Evolutionary conservation across 257 asterid genomes (phyloP).

Genomic region (Solanum pinnatisectum): DNA sequence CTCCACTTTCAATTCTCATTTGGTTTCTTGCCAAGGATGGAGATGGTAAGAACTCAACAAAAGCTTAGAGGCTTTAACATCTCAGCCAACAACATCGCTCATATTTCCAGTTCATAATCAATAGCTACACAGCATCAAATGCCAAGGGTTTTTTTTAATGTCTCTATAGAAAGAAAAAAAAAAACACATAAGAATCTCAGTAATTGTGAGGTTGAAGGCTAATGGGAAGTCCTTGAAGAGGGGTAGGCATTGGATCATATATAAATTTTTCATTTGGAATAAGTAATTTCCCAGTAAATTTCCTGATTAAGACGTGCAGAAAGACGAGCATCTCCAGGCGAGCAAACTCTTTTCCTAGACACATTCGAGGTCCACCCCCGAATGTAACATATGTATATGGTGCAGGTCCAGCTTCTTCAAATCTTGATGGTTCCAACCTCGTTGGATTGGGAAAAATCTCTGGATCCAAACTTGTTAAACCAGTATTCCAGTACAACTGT

Average conservation of each 20-base stretch:
- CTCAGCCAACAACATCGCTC: too few relatives aligned
- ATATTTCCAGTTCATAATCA: neutral
- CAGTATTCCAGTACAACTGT: conserved; percentile 55
- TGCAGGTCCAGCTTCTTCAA: conserved; percentile 2
- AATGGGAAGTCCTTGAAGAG: conserved; percentile 44
- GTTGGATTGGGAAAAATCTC: neutral
- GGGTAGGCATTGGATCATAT: conserved; percentile 51
- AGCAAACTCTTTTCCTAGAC: conserved; percentile 56
- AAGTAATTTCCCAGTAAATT: conserved; percentile 32
- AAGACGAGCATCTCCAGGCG: conserved; percentile 44
- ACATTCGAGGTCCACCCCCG: conserved; percentile 24
- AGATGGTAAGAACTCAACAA: too few relatives aligned
- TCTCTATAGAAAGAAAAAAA: neutral
- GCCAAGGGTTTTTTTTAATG: neutral
- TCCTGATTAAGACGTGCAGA: conserved; percentile 29
- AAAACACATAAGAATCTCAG: neutral
- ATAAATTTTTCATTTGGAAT: conserved; percentile 26
- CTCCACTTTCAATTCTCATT: too few relatives aligned
- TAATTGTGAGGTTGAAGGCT: conserved; percentile 19
- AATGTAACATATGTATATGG: conserved; percentile 4
- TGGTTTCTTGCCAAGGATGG: too few relatives aligned
- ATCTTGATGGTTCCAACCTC: conserved; percentile 3
- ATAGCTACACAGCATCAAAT: neutral
- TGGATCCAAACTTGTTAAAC: conserved; percentile 31
- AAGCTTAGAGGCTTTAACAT: too few relatives aligned